Percentiles rank a stretch among this genome's conserved stretches.
phyloP scores from a whole-genome alignment of 345 rosid species.

The Ceriops zippeliana region DNA sequence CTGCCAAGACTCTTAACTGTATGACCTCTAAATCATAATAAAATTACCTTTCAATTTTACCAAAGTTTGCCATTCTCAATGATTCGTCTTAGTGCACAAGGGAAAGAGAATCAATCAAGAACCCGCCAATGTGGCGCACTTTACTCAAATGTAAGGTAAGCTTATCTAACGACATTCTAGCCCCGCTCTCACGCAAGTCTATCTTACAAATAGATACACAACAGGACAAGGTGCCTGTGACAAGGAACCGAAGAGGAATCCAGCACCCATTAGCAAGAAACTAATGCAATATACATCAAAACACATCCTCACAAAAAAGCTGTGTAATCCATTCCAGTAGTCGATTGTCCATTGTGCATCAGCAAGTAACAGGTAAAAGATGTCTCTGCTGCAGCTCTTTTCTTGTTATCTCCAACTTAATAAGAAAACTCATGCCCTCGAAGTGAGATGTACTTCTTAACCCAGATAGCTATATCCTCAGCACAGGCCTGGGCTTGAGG shows the following conservation, averaged over 20 bases:
- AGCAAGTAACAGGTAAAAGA: background rate
- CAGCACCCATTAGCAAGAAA: constrained; percentile 5
- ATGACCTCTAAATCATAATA: too few relatives aligned
- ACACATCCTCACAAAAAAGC: background rate
- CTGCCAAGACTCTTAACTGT: too few relatives aligned
- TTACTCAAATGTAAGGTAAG: constrained; percentile 7
- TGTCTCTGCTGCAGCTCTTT: background rate
- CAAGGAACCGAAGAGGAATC: constrained; percentile 6
- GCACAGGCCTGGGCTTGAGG: constrained; percentile 94
- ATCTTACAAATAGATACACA: constrained; percentile 13
- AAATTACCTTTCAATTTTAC: too few relatives aligned
- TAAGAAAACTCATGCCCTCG: constrained; percentile 92
- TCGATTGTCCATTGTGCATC: background rate
- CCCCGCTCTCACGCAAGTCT: constrained; percentile 14
- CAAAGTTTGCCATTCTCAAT: background rate
- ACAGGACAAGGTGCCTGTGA: constrained; percentile 4
- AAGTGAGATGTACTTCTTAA: constrained; percentile 76
- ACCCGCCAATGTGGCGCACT: constrained; percentile 13
- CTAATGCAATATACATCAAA: background rate
- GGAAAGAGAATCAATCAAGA: constrained; percentile 1
- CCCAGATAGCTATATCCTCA: constrained; percentile 90
- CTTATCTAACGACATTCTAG: constrained; percentile 16
- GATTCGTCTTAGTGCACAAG: constrained; percentile 7
- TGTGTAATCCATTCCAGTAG: background rate
- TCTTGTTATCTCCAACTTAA: constrained; percentile 18